Conservation (phyloP, 2,329 filamentous ascomycete genomes). For the Cytospora piceae region DNA sequence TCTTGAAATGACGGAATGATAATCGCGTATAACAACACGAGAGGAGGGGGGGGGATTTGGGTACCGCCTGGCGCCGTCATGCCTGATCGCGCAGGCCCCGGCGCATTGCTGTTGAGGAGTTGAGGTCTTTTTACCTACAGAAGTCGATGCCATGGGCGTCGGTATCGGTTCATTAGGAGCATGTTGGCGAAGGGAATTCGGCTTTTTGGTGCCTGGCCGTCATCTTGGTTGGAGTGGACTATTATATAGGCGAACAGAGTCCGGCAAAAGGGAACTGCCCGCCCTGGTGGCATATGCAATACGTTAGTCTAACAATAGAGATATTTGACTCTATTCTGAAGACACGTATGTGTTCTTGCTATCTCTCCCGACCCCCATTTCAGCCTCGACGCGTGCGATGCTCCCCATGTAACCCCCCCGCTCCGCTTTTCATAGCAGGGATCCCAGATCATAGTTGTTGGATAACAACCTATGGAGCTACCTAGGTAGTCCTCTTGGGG, state of each 20-base stretch:
- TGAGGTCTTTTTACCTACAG: background rate
- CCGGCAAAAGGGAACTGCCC: background rate
- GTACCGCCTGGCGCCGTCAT: background rate
- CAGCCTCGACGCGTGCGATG: background rate
- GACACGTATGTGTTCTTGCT: background rate
- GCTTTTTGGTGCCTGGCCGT: background rate
- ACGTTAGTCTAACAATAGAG: background rate
- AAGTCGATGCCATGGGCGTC: background rate
- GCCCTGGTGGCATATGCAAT: constrained; percentile 1
- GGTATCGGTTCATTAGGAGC: background rate
- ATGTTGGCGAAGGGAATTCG: background rate
- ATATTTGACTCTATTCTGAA: background rate
- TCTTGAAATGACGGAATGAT: background rate
- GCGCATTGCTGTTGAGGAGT: background rate
- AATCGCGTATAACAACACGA: background rate
- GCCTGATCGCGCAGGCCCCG: background rate
- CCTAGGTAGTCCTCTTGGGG: too few relatives aligned
- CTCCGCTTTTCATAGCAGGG: too few relatives aligned
- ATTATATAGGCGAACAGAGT: background rate
- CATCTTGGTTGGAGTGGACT: background rate
- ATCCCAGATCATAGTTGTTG: too few relatives aligned
- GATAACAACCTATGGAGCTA: too few relatives aligned
- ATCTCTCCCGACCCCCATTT: background rate
- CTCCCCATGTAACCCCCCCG: too few relatives aligned
- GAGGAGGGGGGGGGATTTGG: background rate